phyloP scores from a whole-genome alignment of 2,329 filamentous ascomycete species.

The Cladobotryum mycophilum region DNA sequence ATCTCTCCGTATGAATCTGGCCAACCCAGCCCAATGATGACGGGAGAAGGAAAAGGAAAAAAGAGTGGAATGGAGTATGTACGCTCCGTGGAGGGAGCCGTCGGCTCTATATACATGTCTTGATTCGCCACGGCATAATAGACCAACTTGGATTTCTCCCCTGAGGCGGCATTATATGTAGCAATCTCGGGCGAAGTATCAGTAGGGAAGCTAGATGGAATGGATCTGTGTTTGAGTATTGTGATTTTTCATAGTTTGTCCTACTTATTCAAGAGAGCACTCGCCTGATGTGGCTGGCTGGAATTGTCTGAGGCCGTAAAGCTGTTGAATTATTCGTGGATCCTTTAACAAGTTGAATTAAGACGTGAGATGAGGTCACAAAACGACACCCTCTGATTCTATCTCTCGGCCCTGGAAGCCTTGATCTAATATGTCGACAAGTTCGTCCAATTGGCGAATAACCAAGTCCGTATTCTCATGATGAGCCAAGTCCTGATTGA shows the following conservation, averaged over 20 bases:
- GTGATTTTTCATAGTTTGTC: conserved; percentile 1
- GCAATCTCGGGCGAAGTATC: conserved; percentile 16
- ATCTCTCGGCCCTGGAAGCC: conserved; percentile 58
- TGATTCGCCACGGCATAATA: conserved; percentile 1
- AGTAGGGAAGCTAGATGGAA: conserved; percentile 22
- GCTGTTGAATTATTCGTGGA: neutral
- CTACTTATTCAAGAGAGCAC: neutral
- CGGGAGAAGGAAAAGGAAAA: conserved; percentile 1
- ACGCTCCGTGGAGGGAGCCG: conserved; percentile 5
- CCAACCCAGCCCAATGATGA: conserved; percentile 1
- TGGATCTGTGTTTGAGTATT: conserved; percentile 14
- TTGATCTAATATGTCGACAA: conserved; percentile 66
- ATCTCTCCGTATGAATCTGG: neutral
- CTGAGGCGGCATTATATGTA: conserved; percentile 16
- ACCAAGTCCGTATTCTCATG: conserved; percentile 74
- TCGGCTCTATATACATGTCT: conserved; percentile 9
- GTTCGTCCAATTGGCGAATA: conserved; percentile 65
- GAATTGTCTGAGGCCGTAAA: no score
- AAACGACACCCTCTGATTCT: neutral
- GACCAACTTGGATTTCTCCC: conserved; percentile 15
- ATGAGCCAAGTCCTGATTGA: conserved; percentile 61
- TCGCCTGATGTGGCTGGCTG: no score
- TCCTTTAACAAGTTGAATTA: no score
- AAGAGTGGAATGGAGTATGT: neutral
- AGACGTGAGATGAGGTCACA: neutral